phyloP scores from a whole-genome alignment of 2,329 filamentous ascomycete genomes.

The Alternaria ethzedia region DNA sequence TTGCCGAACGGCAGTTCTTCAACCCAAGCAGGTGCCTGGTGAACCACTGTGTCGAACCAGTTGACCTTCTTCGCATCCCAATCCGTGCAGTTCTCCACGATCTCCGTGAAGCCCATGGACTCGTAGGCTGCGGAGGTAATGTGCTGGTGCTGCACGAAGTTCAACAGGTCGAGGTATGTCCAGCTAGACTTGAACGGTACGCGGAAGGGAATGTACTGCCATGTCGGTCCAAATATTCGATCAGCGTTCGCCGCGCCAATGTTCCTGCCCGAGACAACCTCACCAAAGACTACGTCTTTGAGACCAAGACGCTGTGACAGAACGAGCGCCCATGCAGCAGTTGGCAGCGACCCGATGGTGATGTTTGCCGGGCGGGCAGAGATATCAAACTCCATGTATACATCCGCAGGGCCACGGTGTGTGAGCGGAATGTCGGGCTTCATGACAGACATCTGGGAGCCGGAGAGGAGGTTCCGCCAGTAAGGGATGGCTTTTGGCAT shows the following conservation, averaged over 20 bases:
- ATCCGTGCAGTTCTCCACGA: conserved; percentile 43
- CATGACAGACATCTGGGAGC: conserved; percentile 57
- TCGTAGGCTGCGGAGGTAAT: conserved; percentile 44
- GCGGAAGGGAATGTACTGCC: conserved; percentile 71
- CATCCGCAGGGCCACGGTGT: conserved; percentile 34
- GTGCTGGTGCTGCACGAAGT: conserved; percentile 46
- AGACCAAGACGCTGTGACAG: conserved; percentile 61
- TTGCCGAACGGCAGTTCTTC: conserved; percentile 58
- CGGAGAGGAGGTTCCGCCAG: conserved; percentile 65
- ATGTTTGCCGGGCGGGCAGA: conserved; percentile 59
- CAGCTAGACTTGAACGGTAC: conserved; percentile 61
- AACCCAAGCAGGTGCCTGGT: conserved; percentile 60
- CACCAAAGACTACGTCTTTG: conserved; percentile 68
- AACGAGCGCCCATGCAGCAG: conserved; percentile 69
- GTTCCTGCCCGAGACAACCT: conserved; percentile 70
- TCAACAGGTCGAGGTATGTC: conserved; percentile 46
- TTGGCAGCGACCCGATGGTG: conserved; percentile 70
- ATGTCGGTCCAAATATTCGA: conserved; percentile 67
- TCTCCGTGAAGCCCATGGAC: conserved; percentile 45
- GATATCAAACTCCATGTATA: conserved; percentile 46
- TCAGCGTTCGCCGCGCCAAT: conserved; percentile 63
- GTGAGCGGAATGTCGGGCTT: conserved; percentile 40
- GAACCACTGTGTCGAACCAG: conserved; percentile 50
- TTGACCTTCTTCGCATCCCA: conserved; percentile 34
- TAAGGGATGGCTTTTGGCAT: conserved; percentile 61